Evolutionary conservation across 2,329 filamentous ascomycete species (phyloP).

Genomic region (Botrytis hyacinthi): DNA sequence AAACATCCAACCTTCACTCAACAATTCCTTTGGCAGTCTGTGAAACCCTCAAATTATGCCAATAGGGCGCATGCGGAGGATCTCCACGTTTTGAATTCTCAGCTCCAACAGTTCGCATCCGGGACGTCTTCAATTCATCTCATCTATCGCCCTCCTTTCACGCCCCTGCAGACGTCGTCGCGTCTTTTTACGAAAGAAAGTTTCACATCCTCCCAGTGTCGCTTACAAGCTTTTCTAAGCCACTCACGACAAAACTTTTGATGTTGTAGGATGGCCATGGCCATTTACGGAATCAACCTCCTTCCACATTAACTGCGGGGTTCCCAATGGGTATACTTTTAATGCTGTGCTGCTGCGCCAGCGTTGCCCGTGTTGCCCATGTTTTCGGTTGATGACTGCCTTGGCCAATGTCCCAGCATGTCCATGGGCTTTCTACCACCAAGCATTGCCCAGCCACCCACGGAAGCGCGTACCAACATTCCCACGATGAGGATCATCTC

Average conservation of each 20-base stretch:
- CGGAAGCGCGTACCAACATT: constrained; percentile 3
- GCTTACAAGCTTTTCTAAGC: neutral
- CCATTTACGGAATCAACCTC: neutral
- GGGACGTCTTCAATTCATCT: neutral
- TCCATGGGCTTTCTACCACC: neutral
- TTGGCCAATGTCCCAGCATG: neutral
- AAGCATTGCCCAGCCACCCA: neutral
- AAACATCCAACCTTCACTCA: neutral
- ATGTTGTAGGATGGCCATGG: neutral
- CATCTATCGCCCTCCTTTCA: neutral
- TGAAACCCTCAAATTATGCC: neutral
- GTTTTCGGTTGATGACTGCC: neutral
- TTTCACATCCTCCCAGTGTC: neutral
- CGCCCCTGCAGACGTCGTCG: neutral
- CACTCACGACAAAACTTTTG: neutral
- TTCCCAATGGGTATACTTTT: neutral
- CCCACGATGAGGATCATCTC: neutral
- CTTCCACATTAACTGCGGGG: neutral
- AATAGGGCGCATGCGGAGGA: neutral
- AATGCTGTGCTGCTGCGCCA: neutral
- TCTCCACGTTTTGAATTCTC: neutral
- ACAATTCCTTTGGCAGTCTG: neutral
- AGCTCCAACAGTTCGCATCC: neutral
- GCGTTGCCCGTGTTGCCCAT: neutral
- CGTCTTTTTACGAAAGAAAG: neutral